Conservation (phyloP, 495 filamentous ascomycete genomes). For the Xylaria curta region DNA sequence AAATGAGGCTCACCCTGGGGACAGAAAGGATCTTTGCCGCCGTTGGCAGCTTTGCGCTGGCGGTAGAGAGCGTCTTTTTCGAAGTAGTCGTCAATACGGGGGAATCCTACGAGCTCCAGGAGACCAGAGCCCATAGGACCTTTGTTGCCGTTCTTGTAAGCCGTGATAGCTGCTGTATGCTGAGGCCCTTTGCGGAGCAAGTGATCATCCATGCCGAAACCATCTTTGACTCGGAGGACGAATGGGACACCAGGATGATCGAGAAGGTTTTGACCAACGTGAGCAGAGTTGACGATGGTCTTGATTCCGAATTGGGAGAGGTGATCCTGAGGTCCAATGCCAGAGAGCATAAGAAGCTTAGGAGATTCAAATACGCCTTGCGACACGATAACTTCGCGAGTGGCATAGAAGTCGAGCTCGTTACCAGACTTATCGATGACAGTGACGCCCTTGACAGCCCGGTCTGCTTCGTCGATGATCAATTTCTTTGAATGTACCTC, state of each 20-base stretch:
- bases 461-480: slow-evolving; percentile 55
- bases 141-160: slow-evolving; percentile 56
- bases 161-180: slow-evolving; percentile 51
- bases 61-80: slow-evolving; percentile 56
- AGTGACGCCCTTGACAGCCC: slow-evolving; percentile 39
- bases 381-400: slow-evolving; percentile 63
- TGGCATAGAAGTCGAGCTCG: slow-evolving; percentile 49
- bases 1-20: slow-evolving; percentile 67
- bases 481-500: slow-evolving; percentile 57
- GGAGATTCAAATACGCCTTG: slow-evolving; percentile 65
- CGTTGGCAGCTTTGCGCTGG: slow-evolving; percentile 56
- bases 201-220: slow-evolving; percentile 59
- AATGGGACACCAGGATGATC: slow-evolving; percentile 63
- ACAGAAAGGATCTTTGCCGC: slow-evolving; percentile 62
- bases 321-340: slow-evolving; percentile 60
- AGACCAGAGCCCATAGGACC: slow-evolving; percentile 60
- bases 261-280: slow-evolving; percentile 64
- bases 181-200: slow-evolving; percentile 57
- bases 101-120: slow-evolving; percentile 63
- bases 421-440: slow-evolving; percentile 48
- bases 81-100: slow-evolving; percentile 61
- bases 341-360: slow-evolving; percentile 67
- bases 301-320: slow-evolving; percentile 58
- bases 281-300: slow-evolving; percentile 55
- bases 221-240: slow-evolving; percentile 63